Base-by-base conservation (phyloP, 495 filamentous ascomycete genomes). In the Cetradonia linearis region DNA sequence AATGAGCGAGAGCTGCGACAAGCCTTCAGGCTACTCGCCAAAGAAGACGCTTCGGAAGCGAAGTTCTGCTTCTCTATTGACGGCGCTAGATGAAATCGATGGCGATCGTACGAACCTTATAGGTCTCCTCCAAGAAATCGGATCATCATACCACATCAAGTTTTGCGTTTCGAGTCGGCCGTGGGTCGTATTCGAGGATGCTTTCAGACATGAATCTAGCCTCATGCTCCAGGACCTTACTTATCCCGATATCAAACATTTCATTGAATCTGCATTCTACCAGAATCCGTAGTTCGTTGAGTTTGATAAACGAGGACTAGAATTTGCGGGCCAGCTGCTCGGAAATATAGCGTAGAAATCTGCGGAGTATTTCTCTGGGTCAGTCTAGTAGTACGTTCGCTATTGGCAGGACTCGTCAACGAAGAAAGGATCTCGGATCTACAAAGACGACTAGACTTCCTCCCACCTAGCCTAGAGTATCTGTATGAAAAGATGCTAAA, bases 161-260 rank as follows among this genome's bases (percentile, higher is more conserved):
- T 25, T 75, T 2, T 82, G 79, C 56, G 61, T 78, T 6, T 76
- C 78, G 18, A 81, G 79, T 58, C 69, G 78, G 0, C 76, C 78
- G 0, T 79, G 73, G 73, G 69, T 71, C 27, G 66, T 68, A 0
- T 80, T 81, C 56, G 60, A 70, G 13, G 66, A 67, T 25, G 65
- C 63, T 1, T 65, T 70, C 23, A 38, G 58, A 11, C 20, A 50
- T 5, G 65, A 56, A 36, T 65, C 72, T 4, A 69, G 65, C 46
- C 63, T 72, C 27, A 65, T 56, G 55, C 30, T 70, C 16, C 60
- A 74, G 25, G 69, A 72, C 50, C 64, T 73, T 11, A 73, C 70
- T 0, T 65, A 59, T 18, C 30, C 44, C 5, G 70, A 74, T 44
- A 73, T 74, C 34, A 60, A 61, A 36, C 28, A 60, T 5, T 72